Evolutionary conservation across 2,329 filamentous ascomycete genomes (phyloP).

Genomic region (Xylaria sp.): DNA sequence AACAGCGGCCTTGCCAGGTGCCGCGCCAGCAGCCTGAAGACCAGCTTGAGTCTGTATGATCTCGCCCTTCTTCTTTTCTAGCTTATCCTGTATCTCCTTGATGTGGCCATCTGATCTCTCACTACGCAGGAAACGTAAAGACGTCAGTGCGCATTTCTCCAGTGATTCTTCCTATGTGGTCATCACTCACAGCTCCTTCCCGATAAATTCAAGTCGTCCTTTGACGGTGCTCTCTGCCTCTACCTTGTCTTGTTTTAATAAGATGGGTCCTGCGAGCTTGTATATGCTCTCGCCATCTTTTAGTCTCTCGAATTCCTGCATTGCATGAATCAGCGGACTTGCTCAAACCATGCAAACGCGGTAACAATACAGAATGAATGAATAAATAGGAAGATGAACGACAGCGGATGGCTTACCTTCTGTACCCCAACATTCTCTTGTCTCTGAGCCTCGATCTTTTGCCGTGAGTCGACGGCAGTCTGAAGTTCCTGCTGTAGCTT

Average conservation of each 20-base stretch:
- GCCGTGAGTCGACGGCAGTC: slow-evolving; percentile 77
- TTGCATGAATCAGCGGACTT: background rate
- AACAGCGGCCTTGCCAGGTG: slow-evolving; percentile 48
- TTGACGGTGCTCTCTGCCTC: slow-evolving; percentile 94
- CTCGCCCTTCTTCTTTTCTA: slow-evolving; percentile 69
- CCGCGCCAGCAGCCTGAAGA: slow-evolving; percentile 57
- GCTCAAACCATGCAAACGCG: background rate
- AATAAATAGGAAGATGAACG: background rate
- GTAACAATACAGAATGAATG: background rate
- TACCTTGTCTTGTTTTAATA: slow-evolving; percentile 92
- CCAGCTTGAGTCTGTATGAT: slow-evolving; percentile 67
- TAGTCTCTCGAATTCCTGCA: slow-evolving; percentile 82
- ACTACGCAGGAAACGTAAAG: slow-evolving; percentile 30
- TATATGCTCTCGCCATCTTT: slow-evolving; percentile 89
- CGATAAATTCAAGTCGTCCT: slow-evolving; percentile 89
- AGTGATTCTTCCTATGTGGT: background rate
- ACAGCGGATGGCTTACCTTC: slow-evolving; percentile 64
- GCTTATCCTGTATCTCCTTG: slow-evolving; percentile 65
- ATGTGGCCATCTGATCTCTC: slow-evolving; percentile 60
- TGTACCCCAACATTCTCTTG: slow-evolving; percentile 92
- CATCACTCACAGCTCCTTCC: slow-evolving; percentile 83
- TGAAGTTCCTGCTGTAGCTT: slow-evolving; percentile 89
- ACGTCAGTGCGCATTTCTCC: slow-evolving; percentile 7
- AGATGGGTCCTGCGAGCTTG: slow-evolving; percentile 91
- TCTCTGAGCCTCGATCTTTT: slow-evolving; percentile 93